Percentiles rank a stretch among this genome's conserved stretches.
Conservation (phyloP, 768 basidiomycete species). For the Lactarius sanguifluus region DNA sequence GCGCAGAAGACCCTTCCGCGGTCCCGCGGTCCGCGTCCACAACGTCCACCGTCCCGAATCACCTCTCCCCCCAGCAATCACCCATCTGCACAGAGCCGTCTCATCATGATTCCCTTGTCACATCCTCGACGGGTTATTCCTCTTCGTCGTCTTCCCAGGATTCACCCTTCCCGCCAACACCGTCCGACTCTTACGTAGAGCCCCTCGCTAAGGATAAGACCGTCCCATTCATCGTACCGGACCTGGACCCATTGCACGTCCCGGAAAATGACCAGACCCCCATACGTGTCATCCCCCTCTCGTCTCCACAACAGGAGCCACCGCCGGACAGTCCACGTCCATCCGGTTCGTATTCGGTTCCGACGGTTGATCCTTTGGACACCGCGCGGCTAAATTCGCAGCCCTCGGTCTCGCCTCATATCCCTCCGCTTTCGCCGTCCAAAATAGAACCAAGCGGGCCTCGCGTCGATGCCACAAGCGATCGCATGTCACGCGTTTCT, state of each 20-base stretch:
- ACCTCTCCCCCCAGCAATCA: neutral
- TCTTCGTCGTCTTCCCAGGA: constrained; percentile 35
- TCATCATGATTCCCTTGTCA: constrained; percentile 23
- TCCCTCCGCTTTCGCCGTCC: neutral
- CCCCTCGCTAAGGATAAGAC: constrained; percentile 6
- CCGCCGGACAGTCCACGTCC: neutral
- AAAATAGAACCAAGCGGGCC: neutral
- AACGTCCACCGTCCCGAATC: constrained; percentile 12
- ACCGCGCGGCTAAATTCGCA: neutral
- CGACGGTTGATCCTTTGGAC: neutral
- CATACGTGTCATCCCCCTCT: neutral
- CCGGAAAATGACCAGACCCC: constrained; percentile 1
- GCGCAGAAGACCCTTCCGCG: constrained; percentile 18
- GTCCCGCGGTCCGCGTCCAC: neutral
- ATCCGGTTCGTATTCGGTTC: neutral
- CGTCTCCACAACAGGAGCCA: neutral
- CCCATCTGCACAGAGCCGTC: neutral
- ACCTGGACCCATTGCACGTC: neutral
- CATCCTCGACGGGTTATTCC: constrained; percentile 34
- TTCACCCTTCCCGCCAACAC: constrained; percentile 32
- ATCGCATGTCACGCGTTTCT: constrained; percentile 35
- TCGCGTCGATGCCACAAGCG: constrained; percentile 11
- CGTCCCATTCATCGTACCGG: neutral
- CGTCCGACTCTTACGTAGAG: constrained; percentile 27
- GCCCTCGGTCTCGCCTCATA: neutral